Base-by-base conservation (phyloP, 352 stramenopile genomes). In the Phytophthora megakarya region DNA sequence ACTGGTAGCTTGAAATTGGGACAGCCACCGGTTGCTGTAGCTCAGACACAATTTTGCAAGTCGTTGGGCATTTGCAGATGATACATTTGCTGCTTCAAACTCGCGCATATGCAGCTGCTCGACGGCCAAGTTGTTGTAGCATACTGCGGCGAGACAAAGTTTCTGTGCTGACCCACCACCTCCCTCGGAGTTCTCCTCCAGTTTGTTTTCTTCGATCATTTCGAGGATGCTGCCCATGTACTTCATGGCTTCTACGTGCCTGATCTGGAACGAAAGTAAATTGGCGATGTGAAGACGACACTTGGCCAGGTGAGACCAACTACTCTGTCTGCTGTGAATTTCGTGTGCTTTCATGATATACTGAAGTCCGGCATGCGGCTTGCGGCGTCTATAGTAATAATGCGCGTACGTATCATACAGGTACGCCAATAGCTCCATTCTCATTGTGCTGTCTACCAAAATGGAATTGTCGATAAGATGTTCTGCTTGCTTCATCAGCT, bases 121-220 rank as follows among this genome's bases (percentile, higher is more conserved):
- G 15, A 97, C 85, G 1, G 92, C 90, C 33, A 98, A 67, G 50
- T 98, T 98, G 68, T 98, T 96, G 71, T 98, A 98, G 63, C 78
- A 90, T 19, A 98, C 86, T 10, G 89, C 84, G 0, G 93, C 84
- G 13, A 98, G 62, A 50, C 92, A 97, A 13, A 98, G 79, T 61
- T 97, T 95, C 51, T 98, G 90, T 3, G 89, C 85, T 8, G 81
- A 94, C 8, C 78, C 84, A 18, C 73, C 66, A 26, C 72, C 61
- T 30, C 51, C 51, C 10, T 68, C 58, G 0, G 39, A 57, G 5
- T 43, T 37, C 18, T 89, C 79, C 39, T 97, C 88, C 1, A 98
- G 78, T 61, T 88, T 82, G 25, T 88, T 92, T n/a, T 89, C 72
- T 67, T 97, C 86, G 13, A 98, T 91, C 73, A 98, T 85, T 50